These are phyloP conservation scores for Botrytis sinoallii DNA, from an alignment of 2,329 filamentous ascomycete species.

Conservation along the genomic window DNA sequence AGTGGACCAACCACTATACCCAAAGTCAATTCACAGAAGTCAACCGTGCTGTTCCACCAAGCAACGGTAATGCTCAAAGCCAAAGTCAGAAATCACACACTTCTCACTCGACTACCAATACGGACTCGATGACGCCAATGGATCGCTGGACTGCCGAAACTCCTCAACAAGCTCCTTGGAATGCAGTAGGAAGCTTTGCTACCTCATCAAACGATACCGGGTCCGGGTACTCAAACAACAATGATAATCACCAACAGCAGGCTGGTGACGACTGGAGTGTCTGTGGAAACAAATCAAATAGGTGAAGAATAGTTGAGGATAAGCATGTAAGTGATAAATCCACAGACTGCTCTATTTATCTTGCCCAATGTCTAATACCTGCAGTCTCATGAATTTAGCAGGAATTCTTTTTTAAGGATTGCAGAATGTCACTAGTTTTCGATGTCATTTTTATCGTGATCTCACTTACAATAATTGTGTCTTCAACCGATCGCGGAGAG, in stretches of 20 bases:
- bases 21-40: not conserved
- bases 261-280: constrained; percentile 4
- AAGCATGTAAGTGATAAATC: not conserved
- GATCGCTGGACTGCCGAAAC: not conserved
- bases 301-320: not conserved
- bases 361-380: not conserved
- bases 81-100: not conserved
- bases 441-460: not conserved
- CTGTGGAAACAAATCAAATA: not conserved
- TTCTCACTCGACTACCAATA: not conserved
- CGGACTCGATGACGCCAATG: not conserved
- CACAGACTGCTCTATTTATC: not conserved
- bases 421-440: not conserved
- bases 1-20: not conserved
- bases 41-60: not conserved
- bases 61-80: not conserved
- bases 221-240: not conserved
- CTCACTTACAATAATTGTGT: not conserved
- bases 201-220: not conserved
- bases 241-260: not conserved
- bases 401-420: no score
- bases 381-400: not conserved
- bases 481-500: not conserved
- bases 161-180: not conserved
- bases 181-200: not conserved